A percentile compares a stretch with the other conserved stretches of the same genome.
Conservation (phyloP, 192 early-diverging fungal genomes). For the Backusella psychrophila region DNA sequence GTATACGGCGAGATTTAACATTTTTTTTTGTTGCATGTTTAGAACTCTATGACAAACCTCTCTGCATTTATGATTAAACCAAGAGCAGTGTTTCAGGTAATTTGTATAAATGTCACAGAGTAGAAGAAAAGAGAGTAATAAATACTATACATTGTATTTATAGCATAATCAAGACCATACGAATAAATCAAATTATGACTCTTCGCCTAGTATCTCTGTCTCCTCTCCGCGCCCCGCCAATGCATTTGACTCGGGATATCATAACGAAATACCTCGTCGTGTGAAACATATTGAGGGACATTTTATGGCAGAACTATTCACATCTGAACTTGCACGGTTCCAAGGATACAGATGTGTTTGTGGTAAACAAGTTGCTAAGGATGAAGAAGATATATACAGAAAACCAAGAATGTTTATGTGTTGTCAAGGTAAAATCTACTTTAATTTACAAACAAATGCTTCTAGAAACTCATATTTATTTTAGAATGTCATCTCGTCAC, state of each 20-base stretch:
- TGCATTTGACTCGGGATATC: background rate
- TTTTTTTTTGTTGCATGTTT: background rate
- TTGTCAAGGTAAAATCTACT: constrained; percentile 28
- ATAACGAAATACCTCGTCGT: constrained; percentile 13
- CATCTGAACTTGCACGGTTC: constrained; percentile 23
- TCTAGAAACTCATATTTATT: background rate
- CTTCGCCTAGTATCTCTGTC: constrained; percentile 5
- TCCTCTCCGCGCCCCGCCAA: background rate
- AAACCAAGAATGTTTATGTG: constrained; percentile 18
- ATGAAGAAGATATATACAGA: background rate
- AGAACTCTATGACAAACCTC: constrained; percentile 6
- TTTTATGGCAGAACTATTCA: constrained; percentile 23
- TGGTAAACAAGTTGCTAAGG: constrained; percentile 24
- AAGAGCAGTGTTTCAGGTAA: constrained; percentile 29
- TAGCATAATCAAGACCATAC: background rate
- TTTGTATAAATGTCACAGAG: background rate
- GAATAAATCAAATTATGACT: background rate
- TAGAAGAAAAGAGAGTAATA: background rate
- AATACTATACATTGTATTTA: background rate
- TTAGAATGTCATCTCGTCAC: constrained; percentile 44
- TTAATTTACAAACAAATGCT: no score
- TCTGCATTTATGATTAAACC: constrained; percentile 31
- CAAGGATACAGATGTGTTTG: constrained; percentile 33
- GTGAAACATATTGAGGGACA: constrained; percentile 32
- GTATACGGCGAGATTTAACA: background rate